phyloP scores from a whole-genome alignment of 768 basidiomycete genomes.

The Suillus subalutaceus region DNA sequence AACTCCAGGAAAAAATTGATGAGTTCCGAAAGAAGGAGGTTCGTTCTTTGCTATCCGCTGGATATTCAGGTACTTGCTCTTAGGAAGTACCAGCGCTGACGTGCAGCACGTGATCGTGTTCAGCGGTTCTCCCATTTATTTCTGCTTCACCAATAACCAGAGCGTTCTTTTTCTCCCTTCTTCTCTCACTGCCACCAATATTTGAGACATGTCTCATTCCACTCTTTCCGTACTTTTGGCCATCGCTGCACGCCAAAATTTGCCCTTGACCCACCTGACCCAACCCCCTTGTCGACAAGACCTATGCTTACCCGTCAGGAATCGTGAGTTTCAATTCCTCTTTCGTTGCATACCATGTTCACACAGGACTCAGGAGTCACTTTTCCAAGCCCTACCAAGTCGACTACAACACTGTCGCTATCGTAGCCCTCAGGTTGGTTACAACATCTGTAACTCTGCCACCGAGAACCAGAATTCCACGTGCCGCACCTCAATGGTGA shows the following conservation, averaged over 20 bases:
- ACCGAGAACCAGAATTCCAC: conserved; percentile 61
- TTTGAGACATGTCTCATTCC: too few relatives aligned
- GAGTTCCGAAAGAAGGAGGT: conserved; percentile 87
- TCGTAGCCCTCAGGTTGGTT: conserved; percentile 65
- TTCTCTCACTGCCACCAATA: too few relatives aligned
- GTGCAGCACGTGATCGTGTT: too few relatives aligned
- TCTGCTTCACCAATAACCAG: too few relatives aligned
- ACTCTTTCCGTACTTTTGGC: too few relatives aligned
- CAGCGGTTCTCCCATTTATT: too few relatives aligned
- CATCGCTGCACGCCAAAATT: too few relatives aligned
- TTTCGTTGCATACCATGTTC: background rate
- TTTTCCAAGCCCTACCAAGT: conserved; percentile 52
- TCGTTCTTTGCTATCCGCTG: conserved; percentile 21
- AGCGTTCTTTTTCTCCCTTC: too few relatives aligned
- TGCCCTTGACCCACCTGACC: too few relatives aligned
- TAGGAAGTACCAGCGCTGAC: too few relatives aligned
- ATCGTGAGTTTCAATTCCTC: conserved; percentile 36
- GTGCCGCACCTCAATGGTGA: conserved; percentile 71
- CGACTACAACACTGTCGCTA: conserved; percentile 41
- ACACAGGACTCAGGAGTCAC: background rate
- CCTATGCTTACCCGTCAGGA: conserved; percentile 33
- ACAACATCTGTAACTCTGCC: conserved; percentile 69
- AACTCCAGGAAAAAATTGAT: conserved; percentile 80
- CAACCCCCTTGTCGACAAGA: too few relatives aligned
- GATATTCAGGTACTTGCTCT: background rate